These are phyloP conservation scores for Ophiosphaerella narmari DNA, from an alignment of 2,329 filamentous ascomycete genomes.

Conservation along the genomic window DNA sequence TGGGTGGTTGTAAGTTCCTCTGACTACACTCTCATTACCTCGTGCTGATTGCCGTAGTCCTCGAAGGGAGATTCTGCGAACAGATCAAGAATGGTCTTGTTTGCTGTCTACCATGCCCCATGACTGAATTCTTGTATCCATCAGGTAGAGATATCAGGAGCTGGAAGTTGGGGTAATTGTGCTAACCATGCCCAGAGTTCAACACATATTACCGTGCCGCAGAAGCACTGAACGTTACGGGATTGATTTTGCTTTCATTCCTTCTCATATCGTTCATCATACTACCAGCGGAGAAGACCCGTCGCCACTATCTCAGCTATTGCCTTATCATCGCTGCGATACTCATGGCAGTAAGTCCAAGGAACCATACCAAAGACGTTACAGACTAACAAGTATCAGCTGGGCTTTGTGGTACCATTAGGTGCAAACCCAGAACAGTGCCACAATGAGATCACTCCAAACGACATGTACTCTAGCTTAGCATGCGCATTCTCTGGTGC, in stretches of 20 bases:
- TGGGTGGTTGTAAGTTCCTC: slow-evolving; percentile 67
- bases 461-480: slow-evolving; percentile 82
- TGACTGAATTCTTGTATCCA: slow-evolving; percentile 75
- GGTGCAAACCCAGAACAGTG: slow-evolving; percentile 80
- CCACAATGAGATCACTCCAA: slow-evolving; percentile 86
- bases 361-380: too few relatives aligned
- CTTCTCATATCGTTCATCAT: slow-evolving; percentile 78
- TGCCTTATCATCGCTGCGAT: slow-evolving; percentile 77
- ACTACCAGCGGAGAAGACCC: slow-evolving; percentile 85
- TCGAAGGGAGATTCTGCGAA: slow-evolving; percentile 62
- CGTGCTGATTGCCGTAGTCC: slow-evolving; percentile 51
- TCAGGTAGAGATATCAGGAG: slow-evolving; percentile 51
- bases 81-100: slow-evolving; percentile 54
- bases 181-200: slow-evolving; percentile 50
- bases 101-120: slow-evolving; percentile 91
- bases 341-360: slow-evolving; percentile 73
- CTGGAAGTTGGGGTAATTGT: slow-evolving; percentile 9
- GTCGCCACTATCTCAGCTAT: slow-evolving; percentile 90
- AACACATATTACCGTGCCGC: slow-evolving; percentile 65
- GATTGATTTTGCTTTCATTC: slow-evolving; percentile 73
- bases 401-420: slow-evolving; percentile 89
- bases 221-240: slow-evolving; percentile 82
- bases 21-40: not conserved
- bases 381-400: slow-evolving; percentile 52
- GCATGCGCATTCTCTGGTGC: slow-evolving; percentile 88